These are phyloP conservation scores for Petasospora fabianii DNA, from an alignment of 1,139 yeast species.

Conservation along the genomic window DNA sequence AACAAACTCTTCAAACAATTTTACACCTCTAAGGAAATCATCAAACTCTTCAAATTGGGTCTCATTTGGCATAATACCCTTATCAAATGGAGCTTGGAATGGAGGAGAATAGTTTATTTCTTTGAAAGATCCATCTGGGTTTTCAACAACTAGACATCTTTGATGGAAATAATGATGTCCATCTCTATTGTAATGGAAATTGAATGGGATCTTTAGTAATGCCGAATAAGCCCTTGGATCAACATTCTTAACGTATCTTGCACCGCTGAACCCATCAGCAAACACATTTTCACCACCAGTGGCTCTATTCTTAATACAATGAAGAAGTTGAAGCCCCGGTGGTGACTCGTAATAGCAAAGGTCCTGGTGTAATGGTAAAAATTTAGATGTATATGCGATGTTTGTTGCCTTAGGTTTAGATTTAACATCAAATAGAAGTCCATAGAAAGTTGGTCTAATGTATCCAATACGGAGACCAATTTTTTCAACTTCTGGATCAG, in stretches of 20 bases:
- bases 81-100: conserved; percentile 77
- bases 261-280: conserved; percentile 75
- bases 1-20: conserved; percentile 56
- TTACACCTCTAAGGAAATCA: conserved; percentile 58
- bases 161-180: conserved; percentile 61
- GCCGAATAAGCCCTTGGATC: conserved; percentile 69
- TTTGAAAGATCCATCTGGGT: conserved; percentile 39
- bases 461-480: conserved; percentile 67
- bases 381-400: conserved; percentile 66
- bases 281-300: conserved; percentile 70
- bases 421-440: conserved; percentile 67
- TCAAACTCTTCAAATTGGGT: no score
- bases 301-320: conserved; percentile 60
- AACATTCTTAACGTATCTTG: conserved; percentile 44
- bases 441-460: conserved; percentile 70
- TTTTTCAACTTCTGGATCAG: conserved; percentile 33
- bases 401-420: conserved; percentile 62
- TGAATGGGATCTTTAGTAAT: conserved; percentile 58
- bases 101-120: conserved; percentile 80
- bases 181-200: conserved; percentile 66
- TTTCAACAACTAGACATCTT: conserved; percentile 65
- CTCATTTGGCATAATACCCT: conserved; percentile 36
- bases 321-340: conserved; percentile 76
- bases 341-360: conserved; percentile 77
- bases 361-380: conserved; percentile 79